These are phyloP conservation scores for Phytophthora meadii DNA, from an alignment of 352 stramenopile genomes.

Conservation along the genomic window DNA sequence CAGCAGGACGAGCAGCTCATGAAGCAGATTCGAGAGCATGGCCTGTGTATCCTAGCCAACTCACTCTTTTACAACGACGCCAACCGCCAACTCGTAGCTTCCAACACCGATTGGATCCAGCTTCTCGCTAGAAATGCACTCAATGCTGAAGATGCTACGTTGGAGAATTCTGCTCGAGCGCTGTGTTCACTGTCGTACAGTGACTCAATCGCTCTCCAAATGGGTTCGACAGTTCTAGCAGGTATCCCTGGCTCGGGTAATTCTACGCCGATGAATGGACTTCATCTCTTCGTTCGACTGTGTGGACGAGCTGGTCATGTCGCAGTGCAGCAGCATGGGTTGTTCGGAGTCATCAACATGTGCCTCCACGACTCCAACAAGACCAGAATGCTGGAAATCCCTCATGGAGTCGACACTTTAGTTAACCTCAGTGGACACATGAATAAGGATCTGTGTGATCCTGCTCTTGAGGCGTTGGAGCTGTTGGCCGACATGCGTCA, in stretches of 20 bases:
- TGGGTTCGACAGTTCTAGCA: slow-evolving; percentile 40
- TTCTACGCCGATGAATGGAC: slow-evolving; percentile 36
- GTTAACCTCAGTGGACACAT: slow-evolving; percentile 76
- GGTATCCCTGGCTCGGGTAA: slow-evolving; percentile 1
- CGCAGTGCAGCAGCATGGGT: slow-evolving; percentile 65
- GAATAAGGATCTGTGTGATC: slow-evolving; percentile 65
- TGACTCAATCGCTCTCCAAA: slow-evolving; percentile 68
- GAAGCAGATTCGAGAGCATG: slow-evolving; percentile 69
- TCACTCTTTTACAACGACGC: slow-evolving; percentile 91
- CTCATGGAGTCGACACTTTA: slow-evolving; percentile 80
- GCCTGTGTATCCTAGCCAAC: slow-evolving; percentile 83
- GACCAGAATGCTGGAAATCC: slow-evolving; percentile 67
- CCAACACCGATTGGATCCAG: slow-evolving; percentile 59
- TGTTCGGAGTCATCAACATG: slow-evolving; percentile 86
- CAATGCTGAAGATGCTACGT: slow-evolving; percentile 30
- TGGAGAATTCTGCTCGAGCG: slow-evolving; percentile 81
- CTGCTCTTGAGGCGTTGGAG: slow-evolving; percentile 78
- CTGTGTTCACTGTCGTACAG: slow-evolving; percentile 86
- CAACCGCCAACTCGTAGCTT: slow-evolving; percentile 78
- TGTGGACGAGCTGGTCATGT: slow-evolving; percentile 38
- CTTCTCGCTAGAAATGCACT: slow-evolving; percentile 64
- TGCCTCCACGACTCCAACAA: slow-evolving; percentile 89
- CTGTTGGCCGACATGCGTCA: slow-evolving; percentile 74
- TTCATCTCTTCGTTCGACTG: slow-evolving; percentile 60
- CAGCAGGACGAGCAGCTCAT: slow-evolving; percentile 23